These are phyloP conservation scores for Rhododendron molle DNA, from an alignment of 148 eudicot species.

Conservation along the genomic window DNA sequence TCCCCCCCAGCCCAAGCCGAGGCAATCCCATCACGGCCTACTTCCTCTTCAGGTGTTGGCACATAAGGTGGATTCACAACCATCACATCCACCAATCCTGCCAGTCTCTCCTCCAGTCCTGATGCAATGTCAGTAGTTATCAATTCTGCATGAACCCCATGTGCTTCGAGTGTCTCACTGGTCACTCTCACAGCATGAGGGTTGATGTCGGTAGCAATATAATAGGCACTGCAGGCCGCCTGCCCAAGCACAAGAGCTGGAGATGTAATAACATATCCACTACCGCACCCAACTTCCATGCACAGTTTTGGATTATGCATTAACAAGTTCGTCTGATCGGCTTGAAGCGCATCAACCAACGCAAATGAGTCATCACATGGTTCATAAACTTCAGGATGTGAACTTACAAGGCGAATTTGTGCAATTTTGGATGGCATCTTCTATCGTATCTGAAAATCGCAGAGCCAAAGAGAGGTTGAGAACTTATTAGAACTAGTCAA, in stretches of 20 bases:
- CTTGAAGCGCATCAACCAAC: conserved; percentile 74
- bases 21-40: conserved; percentile 65
- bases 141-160: conserved; percentile 81
- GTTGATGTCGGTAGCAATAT: conserved; percentile 81
- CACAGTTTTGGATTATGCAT: conserved; percentile 61
- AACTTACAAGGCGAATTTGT: conserved; percentile 65
- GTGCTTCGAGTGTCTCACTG: conserved; percentile 58
- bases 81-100: conserved; percentile 67
- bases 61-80: conserved; percentile 96
- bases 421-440: conserved; percentile 55
- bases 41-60: conserved; percentile 94
- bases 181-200: conserved; percentile 67
- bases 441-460: conserved; percentile 1
- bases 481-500: neutral
- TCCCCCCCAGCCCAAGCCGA: conserved; percentile 62
- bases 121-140: conserved; percentile 63
- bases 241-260: conserved; percentile 74
- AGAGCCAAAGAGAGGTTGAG: neutral
- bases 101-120: conserved; percentile 57
- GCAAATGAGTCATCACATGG: conserved; percentile 97
- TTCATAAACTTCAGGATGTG: conserved; percentile 87
- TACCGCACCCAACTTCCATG: conserved; percentile 92
- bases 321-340: conserved; percentile 65
- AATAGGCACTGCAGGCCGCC: conserved; percentile 34
- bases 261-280: conserved; percentile 87